A percentile compares a stretch with the other conserved stretches of the same genome.
Conservation (phyloP, 495 filamentous ascomycete genomes). For the Aspergillus heteromorphus region DNA sequence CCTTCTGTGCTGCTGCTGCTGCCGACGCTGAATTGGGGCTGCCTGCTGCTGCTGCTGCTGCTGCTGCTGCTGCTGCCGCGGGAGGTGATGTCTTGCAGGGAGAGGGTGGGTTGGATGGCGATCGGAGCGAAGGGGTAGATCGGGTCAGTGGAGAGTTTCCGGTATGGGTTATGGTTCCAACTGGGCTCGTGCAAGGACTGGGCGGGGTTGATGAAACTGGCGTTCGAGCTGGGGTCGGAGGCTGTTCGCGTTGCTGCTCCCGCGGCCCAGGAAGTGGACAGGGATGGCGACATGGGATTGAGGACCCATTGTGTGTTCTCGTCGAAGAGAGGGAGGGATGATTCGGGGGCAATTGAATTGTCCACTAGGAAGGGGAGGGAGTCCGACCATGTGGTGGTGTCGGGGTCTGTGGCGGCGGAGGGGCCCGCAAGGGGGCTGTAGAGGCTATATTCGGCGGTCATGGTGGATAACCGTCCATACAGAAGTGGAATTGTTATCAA, state of each 20-base stretch:
- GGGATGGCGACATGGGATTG: not conserved
- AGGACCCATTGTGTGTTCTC: not conserved
- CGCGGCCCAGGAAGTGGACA: not conserved
- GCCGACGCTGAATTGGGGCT: not conserved
- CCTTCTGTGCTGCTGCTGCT: not conserved
- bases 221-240: not conserved
- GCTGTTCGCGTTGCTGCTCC: not conserved
- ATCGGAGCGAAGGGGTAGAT: not conserved
- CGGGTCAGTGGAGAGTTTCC: not conserved
- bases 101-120: not conserved
- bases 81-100: not conserved
- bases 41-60: not conserved
- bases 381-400: not conserved
- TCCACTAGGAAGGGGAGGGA: not conserved
- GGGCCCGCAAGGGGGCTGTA: not conserved
- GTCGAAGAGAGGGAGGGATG: not conserved
- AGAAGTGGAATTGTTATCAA: too few relatives aligned
- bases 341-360: not conserved
- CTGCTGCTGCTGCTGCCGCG: not conserved
- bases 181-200: not conserved
- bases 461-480: not conserved
- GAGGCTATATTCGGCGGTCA: not conserved
- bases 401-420: not conserved
- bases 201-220: not conserved
- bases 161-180: too few relatives aligned